Percentiles rank a stretch among this genome's conserved stretches.
Evolutionary conservation across 2,329 filamentous ascomycete species (phyloP).

Genomic region (Fusarium nodosum): DNA sequence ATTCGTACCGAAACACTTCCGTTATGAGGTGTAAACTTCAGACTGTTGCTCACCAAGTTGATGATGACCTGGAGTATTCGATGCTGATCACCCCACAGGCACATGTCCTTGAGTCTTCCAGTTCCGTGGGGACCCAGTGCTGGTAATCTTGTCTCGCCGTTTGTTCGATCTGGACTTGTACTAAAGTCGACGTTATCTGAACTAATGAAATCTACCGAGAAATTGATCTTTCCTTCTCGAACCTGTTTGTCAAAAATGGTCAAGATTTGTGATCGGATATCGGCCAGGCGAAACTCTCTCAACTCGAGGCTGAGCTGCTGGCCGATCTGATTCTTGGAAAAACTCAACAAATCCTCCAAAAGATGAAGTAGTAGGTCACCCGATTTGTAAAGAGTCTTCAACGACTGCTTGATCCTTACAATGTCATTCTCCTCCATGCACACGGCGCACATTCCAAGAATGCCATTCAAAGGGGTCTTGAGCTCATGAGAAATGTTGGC

Average conservation of each 20-base stretch:
- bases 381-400: slow-evolving; percentile 84
- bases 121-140: slow-evolving; percentile 74
- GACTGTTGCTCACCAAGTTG: slow-evolving; percentile 89
- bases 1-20: slow-evolving; percentile 84
- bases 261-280: slow-evolving; percentile 83
- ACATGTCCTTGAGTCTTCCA: slow-evolving; percentile 84
- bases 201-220: slow-evolving; percentile 77
- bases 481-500: slow-evolving; percentile 92
- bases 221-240: slow-evolving; percentile 80
- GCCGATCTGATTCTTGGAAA: slow-evolving; percentile 95
- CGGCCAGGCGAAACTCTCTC: slow-evolving; percentile 85
- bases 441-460: slow-evolving; percentile 92
- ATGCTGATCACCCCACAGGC: slow-evolving; percentile 92
- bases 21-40: slow-evolving; percentile 87
- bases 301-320: slow-evolving; percentile 86
- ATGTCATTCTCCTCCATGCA: slow-evolving; percentile 93
- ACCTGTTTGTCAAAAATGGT: slow-evolving; percentile 94
- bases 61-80: slow-evolving; percentile 93
- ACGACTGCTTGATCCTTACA: slow-evolving; percentile 80
- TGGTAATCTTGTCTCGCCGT: slow-evolving; percentile 60
- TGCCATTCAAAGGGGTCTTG: slow-evolving; percentile 95
- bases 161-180: slow-evolving; percentile 52
- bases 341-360: slow-evolving; percentile 89
- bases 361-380: slow-evolving; percentile 85
- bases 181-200: slow-evolving; percentile 45